These are phyloP conservation scores for Trichosporon sp. DNA, from an alignment of 1,284 basidiomycete genomes.

Conservation along the genomic window DNA sequence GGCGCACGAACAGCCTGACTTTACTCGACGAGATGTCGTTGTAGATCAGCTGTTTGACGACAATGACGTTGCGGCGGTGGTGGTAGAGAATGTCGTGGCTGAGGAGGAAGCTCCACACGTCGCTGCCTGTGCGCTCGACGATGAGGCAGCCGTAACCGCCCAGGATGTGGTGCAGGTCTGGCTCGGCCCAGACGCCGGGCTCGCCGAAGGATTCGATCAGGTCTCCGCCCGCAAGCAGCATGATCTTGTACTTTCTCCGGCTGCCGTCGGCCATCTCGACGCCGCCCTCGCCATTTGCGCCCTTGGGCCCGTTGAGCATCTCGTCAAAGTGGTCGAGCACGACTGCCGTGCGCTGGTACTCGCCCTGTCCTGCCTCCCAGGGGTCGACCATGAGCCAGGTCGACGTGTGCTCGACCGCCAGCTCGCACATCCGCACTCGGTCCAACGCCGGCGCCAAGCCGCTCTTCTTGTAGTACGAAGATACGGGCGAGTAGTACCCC, in stretches of 20 bases:
- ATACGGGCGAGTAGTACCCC: slow-evolving; percentile 87
- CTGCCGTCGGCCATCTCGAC: slow-evolving; percentile 42
- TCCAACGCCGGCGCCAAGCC: slow-evolving; percentile 74
- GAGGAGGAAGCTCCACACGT: slow-evolving; percentile 62
- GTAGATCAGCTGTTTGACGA: slow-evolving; percentile 93
- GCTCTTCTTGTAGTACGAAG: slow-evolving; percentile 86
- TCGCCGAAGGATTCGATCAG: slow-evolving; percentile 95
- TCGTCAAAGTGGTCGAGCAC: slow-evolving; percentile 94
- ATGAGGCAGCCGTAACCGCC: slow-evolving; percentile 92
- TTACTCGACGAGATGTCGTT: slow-evolving; percentile 99
- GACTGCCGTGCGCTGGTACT: slow-evolving; percentile 89
- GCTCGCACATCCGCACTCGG: slow-evolving; percentile 79
- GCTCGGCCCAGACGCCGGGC: slow-evolving; percentile 87
- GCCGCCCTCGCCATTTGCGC: slow-evolving; percentile 49
- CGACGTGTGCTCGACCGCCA: slow-evolving; percentile 65
- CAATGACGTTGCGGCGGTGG: slow-evolving; percentile 72
- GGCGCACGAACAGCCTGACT: slow-evolving; percentile 77
- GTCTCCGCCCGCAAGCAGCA: slow-evolving; percentile 95
- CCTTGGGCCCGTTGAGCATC: slow-evolving; percentile 76
- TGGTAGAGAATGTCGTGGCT: slow-evolving; percentile 55
- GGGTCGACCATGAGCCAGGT: slow-evolving; percentile 77
- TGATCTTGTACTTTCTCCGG: slow-evolving; percentile 56
- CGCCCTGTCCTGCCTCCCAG: slow-evolving; percentile 88
- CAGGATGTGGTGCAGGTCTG: slow-evolving; percentile 93
- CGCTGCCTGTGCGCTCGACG: slow-evolving; percentile 89